Evolutionary conservation across 1,284 basidiomycete species (phyloP).

Genomic region (Rugosomyces carneus): DNA sequence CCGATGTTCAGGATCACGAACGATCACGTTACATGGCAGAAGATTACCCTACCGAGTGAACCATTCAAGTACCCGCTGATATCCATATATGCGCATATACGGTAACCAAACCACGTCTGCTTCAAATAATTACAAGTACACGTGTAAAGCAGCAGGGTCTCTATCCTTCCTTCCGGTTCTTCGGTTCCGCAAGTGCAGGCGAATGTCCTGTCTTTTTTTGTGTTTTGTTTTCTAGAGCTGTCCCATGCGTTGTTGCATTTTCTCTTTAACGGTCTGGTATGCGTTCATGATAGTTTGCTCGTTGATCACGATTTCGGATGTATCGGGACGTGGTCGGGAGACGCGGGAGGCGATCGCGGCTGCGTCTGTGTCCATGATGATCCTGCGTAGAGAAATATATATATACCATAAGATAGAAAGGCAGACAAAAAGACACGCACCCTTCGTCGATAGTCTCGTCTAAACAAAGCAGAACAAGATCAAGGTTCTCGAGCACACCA

Average conservation of each 20-base stretch:
- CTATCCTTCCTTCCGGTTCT: no score
- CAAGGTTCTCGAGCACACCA: conserved; percentile 90
- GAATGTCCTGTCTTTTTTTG: no score
- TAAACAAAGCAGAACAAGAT: conserved; percentile 87
- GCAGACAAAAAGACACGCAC: conserved; percentile 44
- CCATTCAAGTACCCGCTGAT: no score
- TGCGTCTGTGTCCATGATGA: conserved; percentile 96
- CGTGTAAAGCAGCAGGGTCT: no score
- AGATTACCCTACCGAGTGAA: no score
- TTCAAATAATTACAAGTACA: no score
- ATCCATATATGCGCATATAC: no score
- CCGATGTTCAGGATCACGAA: no score
- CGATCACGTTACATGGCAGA: no score
- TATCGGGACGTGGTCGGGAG: conserved; percentile 88
- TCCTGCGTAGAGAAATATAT: conserved; percentile 40
- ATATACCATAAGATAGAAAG: not conserved
- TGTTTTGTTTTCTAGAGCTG: conserved; percentile 31
- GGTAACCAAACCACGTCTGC: no score
- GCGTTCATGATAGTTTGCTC: conserved; percentile 94
- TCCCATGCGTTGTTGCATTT: conserved; percentile 48
- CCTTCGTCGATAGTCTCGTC: conserved; percentile 99
- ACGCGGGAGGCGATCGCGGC: conserved; percentile 94
- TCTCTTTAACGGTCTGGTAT: conserved; percentile 86
- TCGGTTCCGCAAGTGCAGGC: no score
- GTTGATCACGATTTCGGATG: conserved; percentile 97